Percentiles rank a stretch among this genome's conserved stretches.
phyloP scores from a whole-genome alignment of 495 filamentous ascomycete genomes.

The Lasiosphaeriaceae sp. region DNA sequence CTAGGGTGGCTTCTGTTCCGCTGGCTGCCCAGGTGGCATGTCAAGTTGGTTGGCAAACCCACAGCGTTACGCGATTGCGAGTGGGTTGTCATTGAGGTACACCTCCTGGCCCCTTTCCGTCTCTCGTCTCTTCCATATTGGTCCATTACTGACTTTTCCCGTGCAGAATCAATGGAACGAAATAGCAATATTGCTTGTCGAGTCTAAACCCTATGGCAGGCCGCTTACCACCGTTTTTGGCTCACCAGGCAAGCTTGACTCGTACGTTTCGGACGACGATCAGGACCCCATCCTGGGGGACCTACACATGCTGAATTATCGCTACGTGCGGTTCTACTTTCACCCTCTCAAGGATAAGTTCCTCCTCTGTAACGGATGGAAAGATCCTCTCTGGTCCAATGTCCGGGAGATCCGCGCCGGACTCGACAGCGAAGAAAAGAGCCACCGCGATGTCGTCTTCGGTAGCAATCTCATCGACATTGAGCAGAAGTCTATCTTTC shows the following conservation, averaged over 20 bases:
- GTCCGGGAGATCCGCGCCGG: constrained; percentile 71
- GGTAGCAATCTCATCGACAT: constrained; percentile 88
- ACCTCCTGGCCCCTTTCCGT: background rate
- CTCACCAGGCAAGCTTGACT: constrained; percentile 50
- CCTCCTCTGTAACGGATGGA: constrained; percentile 81
- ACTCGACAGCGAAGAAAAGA: constrained; percentile 87
- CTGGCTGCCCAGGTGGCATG: constrained; percentile 86
- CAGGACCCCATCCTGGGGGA: constrained; percentile 71
- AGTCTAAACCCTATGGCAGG: constrained; percentile 66
- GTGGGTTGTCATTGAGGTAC: constrained; percentile 81
- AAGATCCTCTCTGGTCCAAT: constrained; percentile 83
- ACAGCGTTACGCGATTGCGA: constrained; percentile 65
- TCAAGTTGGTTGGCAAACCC: constrained; percentile 66
- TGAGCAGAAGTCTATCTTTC: constrained; percentile 74
- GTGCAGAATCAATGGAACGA: constrained; percentile 86
- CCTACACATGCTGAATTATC: constrained; percentile 78
- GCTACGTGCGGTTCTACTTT: constrained; percentile 89
- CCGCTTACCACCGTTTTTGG: constrained; percentile 87
- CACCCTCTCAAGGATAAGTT: constrained; percentile 88
- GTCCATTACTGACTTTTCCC: background rate
- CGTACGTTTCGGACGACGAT: constrained; percentile 69
- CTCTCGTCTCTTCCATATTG: background rate
- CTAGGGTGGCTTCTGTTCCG: constrained; percentile 77
- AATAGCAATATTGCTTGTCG: constrained; percentile 66
- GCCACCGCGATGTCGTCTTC: constrained; percentile 78